Conservation (phyloP, 306 rosid species). For the Rosa persica region DNA sequence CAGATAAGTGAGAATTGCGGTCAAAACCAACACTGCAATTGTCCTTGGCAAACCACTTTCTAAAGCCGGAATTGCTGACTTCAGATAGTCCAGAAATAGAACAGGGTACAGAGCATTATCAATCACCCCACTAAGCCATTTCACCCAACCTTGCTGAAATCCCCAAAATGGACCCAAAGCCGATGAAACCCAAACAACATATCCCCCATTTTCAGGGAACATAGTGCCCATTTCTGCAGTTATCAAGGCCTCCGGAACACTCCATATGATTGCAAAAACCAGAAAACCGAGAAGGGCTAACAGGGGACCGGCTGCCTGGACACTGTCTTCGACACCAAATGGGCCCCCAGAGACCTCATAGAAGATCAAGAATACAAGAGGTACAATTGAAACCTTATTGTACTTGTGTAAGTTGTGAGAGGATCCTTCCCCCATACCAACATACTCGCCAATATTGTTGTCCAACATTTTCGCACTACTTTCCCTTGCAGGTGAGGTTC, state of each 20-base stretch:
- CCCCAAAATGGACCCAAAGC: slow-evolving; percentile 70
- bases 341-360: slow-evolving; percentile 75
- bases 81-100: slow-evolving; percentile 60
- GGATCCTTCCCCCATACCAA: slow-evolving; percentile 16
- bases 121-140: slow-evolving; percentile 74
- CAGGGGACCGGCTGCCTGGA: slow-evolving; percentile 61
- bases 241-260: slow-evolving; percentile 64
- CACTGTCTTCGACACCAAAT: slow-evolving; percentile 64
- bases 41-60: slow-evolving; percentile 51
- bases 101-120: slow-evolving; percentile 67
- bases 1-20: slow-evolving; percentile 53
- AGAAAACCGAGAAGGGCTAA: slow-evolving; percentile 55
- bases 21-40: slow-evolving; percentile 37
- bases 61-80: slow-evolving; percentile 52
- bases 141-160: slow-evolving; percentile 70
- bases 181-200: slow-evolving; percentile 71
- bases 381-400: slow-evolving; percentile 23
- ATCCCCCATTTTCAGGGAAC: slow-evolving; percentile 75
- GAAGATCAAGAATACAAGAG: slow-evolving; percentile 56
- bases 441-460: slow-evolving; percentile 3
- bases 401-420: slow-evolving; percentile 8
- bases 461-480: slow-evolving; percentile 13
- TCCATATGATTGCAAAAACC: slow-evolving; percentile 58
- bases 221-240: slow-evolving; percentile 69
- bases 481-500: slow-evolving; percentile 8